Evolutionary conservation across 768 basidiomycete species (phyloP), one percentile per base, ranked within the genome.

Genomic region (Cyclocybe cylindracea): DNA sequence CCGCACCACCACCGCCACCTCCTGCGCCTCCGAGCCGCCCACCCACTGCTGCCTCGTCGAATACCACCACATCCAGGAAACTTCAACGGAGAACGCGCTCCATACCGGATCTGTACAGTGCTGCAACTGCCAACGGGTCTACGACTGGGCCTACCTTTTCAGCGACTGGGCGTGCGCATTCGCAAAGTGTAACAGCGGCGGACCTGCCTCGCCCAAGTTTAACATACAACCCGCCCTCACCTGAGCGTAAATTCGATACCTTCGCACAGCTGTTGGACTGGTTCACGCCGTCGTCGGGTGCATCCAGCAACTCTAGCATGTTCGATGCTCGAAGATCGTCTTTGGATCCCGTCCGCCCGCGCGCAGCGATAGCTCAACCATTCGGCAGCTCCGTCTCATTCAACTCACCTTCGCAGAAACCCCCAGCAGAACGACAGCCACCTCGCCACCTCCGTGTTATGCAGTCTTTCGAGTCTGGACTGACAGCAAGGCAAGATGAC

Each of bases 401-500:
- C 58, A 84, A 85, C 48, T 75, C 82, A 0, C 87, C 86, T 3
- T 65, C 75, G 0, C 73, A 78, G 53, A 75, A 70, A 33, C 73
- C 76, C 7, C 66, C 71, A 1, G 46, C 72, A 1, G 67, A 80
- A 13, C 73, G 69, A 43, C 64, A 82, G 4, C 72, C 75, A 4
- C 77, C 83, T 1, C 83, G 80, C 4, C 73, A 76, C 39, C 65
- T 94, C n/a, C 85, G 90, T 18, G 87, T 86, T 64, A 89, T 92
- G 86, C 89, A 92, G 58, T 90, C 88, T 0, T 94, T 93, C 62
- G 91, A 94, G 58, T 92, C 90, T 4, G 85, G 84, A 1, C 66
- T 88, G 35, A 94, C 91, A 0, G 90, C 88, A 0, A 79, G 84
- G 18, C 87, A 87, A 43, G 64, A 61, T 34, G 77, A 51, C 31